Conservation (phyloP, 176 grass and related monocot species). For the Coix lacrymajobi region DNA sequence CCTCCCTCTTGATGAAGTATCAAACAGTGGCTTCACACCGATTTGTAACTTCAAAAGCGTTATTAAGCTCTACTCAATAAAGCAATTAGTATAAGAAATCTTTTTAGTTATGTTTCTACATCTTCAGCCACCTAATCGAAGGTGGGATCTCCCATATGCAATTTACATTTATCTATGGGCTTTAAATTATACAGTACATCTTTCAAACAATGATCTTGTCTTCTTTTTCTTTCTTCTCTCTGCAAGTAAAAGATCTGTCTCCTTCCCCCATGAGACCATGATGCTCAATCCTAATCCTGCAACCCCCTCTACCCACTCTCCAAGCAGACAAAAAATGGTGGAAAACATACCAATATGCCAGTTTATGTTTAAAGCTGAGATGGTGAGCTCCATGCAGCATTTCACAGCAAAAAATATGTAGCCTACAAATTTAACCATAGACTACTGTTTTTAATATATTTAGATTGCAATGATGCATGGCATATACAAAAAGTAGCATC, state of each 20-base stretch:
- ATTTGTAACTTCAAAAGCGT: neutral
- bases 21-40: neutral
- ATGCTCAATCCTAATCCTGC: neutral
- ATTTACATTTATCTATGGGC: neutral
- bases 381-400: neutral
- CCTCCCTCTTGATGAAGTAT: neutral
- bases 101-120: neutral
- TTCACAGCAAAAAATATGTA: neutral
- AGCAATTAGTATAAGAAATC: neutral
- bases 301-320: neutral
- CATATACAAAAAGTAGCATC: neutral
- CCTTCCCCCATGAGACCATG: neutral
- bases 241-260: constrained; percentile 10
- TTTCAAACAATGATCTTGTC: neutral
- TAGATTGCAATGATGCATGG: neutral
- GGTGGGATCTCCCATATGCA: neutral
- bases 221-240: neutral
- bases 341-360: neutral
- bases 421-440: neutral
- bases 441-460: neutral
- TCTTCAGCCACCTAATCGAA: constrained; percentile 4
- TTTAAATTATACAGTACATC: neutral
- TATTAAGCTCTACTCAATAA: neutral
- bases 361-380: constrained; percentile 14
- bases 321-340: neutral